A percentile compares a stretch with the other conserved stretches of the same genome.
Evolutionary conservation across 2,329 filamentous ascomycete species (phyloP).

Genomic region (Trichoderma sp.): DNA sequence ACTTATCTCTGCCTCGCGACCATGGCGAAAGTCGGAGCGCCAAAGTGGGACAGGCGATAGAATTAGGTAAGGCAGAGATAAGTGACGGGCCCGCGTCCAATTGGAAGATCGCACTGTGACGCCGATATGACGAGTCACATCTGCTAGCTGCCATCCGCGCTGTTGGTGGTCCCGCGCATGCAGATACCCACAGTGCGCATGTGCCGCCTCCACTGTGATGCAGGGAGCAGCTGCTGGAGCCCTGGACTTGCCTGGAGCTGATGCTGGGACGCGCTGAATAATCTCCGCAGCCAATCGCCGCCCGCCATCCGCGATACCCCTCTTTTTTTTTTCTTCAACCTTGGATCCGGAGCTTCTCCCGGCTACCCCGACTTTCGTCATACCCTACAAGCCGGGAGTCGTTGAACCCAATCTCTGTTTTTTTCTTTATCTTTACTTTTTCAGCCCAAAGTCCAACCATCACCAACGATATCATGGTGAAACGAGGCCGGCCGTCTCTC

Average conservation of each 20-base stretch:
- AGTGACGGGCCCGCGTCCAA: conserved; percentile 9
- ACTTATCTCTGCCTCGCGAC: conserved; percentile 10
- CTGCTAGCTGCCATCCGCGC: conserved; percentile 1
- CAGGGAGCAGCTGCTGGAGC: neutral
- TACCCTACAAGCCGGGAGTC: neutral
- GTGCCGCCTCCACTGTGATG: neutral
- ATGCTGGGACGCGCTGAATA: neutral
- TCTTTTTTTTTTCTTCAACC: neutral
- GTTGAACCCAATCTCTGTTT: neutral
- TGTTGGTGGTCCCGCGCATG: neutral
- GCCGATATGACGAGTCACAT: conserved; percentile 12
- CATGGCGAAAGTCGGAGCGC: conserved; percentile 14
- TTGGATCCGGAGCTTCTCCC: neutral
- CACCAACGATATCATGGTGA: neutral
- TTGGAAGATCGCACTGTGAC: conserved; percentile 15
- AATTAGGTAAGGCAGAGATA: conserved; percentile 18
- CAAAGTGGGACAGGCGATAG: conserved; percentile 9
- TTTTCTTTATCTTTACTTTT: neutral
- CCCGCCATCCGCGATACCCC: neutral
- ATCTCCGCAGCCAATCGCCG: neutral
- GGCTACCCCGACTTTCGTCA: conserved; percentile 2
- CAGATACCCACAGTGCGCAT: conserved; percentile 2
- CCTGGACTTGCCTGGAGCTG: neutral
- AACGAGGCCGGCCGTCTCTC: conserved; percentile 7
- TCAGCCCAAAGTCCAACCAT: neutral